Conservation (phyloP, 148 eudicot genomes). For the Cornus controversa region DNA sequence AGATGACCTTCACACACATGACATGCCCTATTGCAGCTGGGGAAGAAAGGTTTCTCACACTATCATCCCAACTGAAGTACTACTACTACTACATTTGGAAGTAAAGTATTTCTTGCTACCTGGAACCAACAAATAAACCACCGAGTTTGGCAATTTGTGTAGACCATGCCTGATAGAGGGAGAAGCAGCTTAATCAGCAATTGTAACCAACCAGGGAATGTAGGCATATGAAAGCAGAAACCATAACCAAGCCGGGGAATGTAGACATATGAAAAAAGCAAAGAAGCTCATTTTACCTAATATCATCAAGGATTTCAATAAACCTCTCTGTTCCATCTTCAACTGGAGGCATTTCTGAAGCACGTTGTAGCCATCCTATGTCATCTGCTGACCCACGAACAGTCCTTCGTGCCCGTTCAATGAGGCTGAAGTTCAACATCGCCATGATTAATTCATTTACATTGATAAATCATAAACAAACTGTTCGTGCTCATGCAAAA, state of each 20-base stretch:
- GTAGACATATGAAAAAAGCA: neutral
- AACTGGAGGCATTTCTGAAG: constrained; percentile 77
- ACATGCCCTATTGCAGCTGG: neutral
- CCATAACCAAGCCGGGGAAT: neutral
- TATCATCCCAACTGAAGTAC: too few species aligned
- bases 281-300: constrained; percentile 45
- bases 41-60: too few species aligned
- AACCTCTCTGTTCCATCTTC: constrained; percentile 95
- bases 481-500: neutral
- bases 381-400: constrained; percentile 97
- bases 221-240: neutral
- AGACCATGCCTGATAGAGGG: constrained; percentile 80
- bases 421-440: constrained; percentile 44
- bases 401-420: constrained; percentile 77
- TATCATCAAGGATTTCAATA: constrained; percentile 80
- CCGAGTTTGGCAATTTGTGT: constrained; percentile 76
- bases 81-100: neutral
- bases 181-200: constrained; percentile 23
- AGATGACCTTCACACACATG: neutral
- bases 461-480: neutral
- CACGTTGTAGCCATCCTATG: constrained; percentile 94
- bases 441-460: neutral
- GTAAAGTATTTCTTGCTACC: constrained; percentile 40
- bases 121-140: constrained; percentile 92
- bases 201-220: constrained; percentile 9